Conservation (phyloP, 1,284 basidiomycete genomes). For the Ganoderma lingzhi region DNA sequence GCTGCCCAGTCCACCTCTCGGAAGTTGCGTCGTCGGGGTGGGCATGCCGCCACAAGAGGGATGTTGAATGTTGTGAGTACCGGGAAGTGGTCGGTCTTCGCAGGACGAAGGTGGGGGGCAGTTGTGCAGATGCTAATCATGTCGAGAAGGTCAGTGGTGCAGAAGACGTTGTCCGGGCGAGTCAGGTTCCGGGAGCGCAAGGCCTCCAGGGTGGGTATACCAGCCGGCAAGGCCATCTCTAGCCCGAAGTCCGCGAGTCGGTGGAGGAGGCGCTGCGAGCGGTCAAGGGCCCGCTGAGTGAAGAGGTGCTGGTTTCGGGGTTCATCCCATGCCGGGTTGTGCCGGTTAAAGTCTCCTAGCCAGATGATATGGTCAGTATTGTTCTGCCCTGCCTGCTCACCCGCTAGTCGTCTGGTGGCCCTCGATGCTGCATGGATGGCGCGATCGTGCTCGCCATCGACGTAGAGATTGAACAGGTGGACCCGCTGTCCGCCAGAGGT, state of each 20-base stretch:
- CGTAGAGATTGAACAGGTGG: slow-evolving; percentile 48
- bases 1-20: slow-evolving; percentile 35
- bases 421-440: slow-evolving; percentile 15
- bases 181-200: slow-evolving; percentile 40
- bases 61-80: slow-evolving; percentile 30
- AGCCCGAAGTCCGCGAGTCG: slow-evolving; percentile 33
- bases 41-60: neutral
- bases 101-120: slow-evolving; percentile 18
- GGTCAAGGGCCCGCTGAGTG: slow-evolving; percentile 28
- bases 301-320: slow-evolving; percentile 47
- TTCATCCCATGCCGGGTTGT: slow-evolving; percentile 57
- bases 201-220: slow-evolving; percentile 41
- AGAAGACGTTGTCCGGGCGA: slow-evolving; percentile 46
- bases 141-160: slow-evolving; percentile 21
- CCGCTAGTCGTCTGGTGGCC: neutral
- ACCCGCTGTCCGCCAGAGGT: slow-evolving; percentile 19
- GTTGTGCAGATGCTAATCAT: slow-evolving; percentile 34
- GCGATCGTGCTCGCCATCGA: slow-evolving; percentile 37
- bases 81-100: slow-evolving; percentile 41
- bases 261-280: slow-evolving; percentile 36
- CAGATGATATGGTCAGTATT: slow-evolving; percentile 39
- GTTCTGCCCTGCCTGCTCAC: no score
- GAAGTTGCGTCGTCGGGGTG: slow-evolving; percentile 31
- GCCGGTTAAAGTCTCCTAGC: slow-evolving; percentile 58
- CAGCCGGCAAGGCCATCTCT: slow-evolving; percentile 39